Conservation (phyloP, 345 rosid genomes). For the Zanthoxylum bungeanum region DNA sequence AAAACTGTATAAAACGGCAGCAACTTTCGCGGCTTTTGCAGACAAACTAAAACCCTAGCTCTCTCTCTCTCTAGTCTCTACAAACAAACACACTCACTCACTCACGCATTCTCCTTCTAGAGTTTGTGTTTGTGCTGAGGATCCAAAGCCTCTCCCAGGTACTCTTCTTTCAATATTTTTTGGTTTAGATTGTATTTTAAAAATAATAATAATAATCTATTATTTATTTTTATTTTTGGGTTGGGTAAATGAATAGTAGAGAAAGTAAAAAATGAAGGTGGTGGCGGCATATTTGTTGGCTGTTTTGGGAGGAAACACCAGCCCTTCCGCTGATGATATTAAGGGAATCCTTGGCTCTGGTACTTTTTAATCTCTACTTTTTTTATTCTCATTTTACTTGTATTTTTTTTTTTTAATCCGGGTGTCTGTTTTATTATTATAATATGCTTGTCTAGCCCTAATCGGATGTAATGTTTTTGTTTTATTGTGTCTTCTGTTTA, state of each 20-base stretch:
- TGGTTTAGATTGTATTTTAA: background rate
- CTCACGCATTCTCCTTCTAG: background rate
- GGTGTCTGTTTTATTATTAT: background rate
- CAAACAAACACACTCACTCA: too few species aligned
- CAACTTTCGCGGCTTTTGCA: background rate
- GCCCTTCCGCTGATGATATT: conserved; percentile 43
- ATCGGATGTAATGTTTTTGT: background rate
- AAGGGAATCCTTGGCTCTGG: conserved; percentile 45
- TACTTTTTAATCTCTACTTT: conserved; percentile 5
- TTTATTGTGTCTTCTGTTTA: background rate
- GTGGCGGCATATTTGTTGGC: conserved; percentile 57
- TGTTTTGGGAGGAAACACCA: conserved; percentile 50
- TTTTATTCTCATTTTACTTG: background rate
- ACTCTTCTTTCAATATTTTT: background rate
- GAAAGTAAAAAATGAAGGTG: conserved; percentile 40
- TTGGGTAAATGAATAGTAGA: background rate
- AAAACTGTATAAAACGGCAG: background rate
- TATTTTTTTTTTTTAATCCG: background rate
- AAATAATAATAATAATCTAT: too few species aligned
- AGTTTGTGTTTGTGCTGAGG: background rate
- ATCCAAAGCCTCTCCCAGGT: conserved; percentile 7
- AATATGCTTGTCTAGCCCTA: too few species aligned
- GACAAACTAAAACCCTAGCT: conserved; percentile 11
- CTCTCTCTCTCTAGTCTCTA: too few species aligned
- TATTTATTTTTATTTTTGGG: too few species aligned